Evolutionary conservation across 129 eudicot genomes (phyloP).

Genomic region (Centella asiatica): DNA sequence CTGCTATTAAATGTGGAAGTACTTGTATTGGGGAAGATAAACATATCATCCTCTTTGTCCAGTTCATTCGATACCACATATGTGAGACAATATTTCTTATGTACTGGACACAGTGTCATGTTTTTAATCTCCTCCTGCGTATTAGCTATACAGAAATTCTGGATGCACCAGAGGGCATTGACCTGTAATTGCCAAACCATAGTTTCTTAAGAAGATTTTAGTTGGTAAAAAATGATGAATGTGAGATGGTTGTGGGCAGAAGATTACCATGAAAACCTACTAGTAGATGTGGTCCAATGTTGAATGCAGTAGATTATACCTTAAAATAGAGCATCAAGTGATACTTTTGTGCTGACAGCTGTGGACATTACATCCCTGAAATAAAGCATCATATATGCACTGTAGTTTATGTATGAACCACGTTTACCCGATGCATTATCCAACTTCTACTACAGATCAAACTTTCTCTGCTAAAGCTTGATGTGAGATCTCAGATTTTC

Average conservation of each 20-base stretch:
- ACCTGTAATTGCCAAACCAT: conserved; percentile 18
- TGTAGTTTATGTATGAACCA: background rate
- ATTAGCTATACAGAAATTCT: conserved; percentile 6
- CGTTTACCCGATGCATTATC: background rate
- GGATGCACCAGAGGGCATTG: conserved; percentile 2
- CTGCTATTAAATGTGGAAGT: no score
- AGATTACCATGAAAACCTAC: conserved; percentile 20
- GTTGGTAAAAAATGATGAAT: background rate
- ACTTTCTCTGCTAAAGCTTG: conserved; percentile 6
- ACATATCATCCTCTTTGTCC: no score
- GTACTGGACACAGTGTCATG: conserved; percentile 6
- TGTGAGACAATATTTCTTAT: conserved; percentile 11
- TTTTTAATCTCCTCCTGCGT: conserved; percentile 4
- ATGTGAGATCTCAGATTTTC: conserved; percentile 24
- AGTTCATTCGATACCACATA: no score
- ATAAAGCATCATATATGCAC: background rate
- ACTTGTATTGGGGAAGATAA: no score
- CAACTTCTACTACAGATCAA: background rate
- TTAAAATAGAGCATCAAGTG: background rate
- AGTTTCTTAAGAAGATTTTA: conserved; percentile 11
- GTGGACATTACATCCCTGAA: background rate
- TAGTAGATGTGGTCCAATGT: conserved; percentile 4
- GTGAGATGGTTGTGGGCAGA: background rate
- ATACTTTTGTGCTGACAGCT: background rate
- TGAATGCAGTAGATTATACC: background rate